Base-by-base conservation (phyloP, 2,329 filamentous ascomycete genomes). In the Cladosporium colombiae region DNA sequence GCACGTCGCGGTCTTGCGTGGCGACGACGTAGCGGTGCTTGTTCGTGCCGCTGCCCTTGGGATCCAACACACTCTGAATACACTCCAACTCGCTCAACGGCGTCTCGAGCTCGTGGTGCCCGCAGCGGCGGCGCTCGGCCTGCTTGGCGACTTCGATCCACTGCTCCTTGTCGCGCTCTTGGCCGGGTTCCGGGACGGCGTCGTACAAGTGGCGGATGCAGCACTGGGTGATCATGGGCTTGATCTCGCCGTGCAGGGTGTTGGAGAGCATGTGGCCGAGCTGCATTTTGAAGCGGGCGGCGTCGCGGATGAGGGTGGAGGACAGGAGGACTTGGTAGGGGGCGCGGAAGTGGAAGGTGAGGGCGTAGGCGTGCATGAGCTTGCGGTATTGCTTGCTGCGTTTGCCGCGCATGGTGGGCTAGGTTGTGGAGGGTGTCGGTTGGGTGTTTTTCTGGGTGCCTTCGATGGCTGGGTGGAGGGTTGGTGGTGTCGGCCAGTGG, bases 241-340 rank as follows among this genome's bases (percentile, higher is more conserved):
- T 96, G 72, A 93, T 88, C 77, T 92, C 86, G 68, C 92, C 93
- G 75, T 96, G 92, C 3, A 97, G 83, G n/a, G 92, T 95, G 66
- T 91, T 86, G 75, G 93, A 87, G 33, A 97, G 81, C 25, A 89
- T 87, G 44, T 86, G 85, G 59, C 91, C 82, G n/a, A 97, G 82
- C 68, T 96, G 91, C 90, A 97, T 97, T 74, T 94, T 95, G 82
- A 91, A 95, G 59, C 87, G 86, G 70, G 90, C 87, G 25, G 93
- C 89, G 76, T 96, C 92, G 74, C 87, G 85, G 61, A 98, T 86
- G 72, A 98, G 91, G 70, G 93, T 88, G 66, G 92, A 91, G 76
- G 97, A 93, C 68, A 97, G 88, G 52, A 97, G 82, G 61, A 96
- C 89, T 81, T 98, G 95, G 81, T 97, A 98, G 13, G 95, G 93